Percentiles rank a stretch among this genome's conserved stretches.
Conservation (phyloP, 768 basidiomycete species). For the Mycena leptocephala region DNA sequence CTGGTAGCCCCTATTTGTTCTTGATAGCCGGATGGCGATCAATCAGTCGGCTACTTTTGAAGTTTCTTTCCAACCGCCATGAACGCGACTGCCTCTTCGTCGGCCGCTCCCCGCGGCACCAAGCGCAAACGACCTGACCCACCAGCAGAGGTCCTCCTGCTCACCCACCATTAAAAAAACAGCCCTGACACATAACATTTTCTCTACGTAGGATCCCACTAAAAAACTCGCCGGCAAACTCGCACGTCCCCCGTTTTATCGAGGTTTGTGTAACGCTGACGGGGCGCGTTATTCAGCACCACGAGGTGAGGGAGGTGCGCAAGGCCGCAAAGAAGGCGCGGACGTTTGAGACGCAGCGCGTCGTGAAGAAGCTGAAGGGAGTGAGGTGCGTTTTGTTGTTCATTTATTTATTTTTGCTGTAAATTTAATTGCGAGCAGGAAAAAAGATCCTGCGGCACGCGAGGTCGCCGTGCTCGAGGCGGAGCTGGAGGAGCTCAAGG, state of each 20-base stretch:
- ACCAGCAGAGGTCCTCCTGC: conserved; percentile 24
- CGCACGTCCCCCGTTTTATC: conserved; percentile 52
- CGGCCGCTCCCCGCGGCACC: conserved; percentile 25
- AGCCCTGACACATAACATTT: not conserved
- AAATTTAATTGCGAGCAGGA: conserved; percentile 45
- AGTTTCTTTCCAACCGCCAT: not conserved
- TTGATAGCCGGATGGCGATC: too few relatives aligned
- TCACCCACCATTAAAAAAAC: not conserved
- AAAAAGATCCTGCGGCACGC: conserved; percentile 54
- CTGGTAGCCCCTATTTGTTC: too few relatives aligned
- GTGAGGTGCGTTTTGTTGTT: conserved; percentile 67
- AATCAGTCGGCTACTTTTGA: not conserved
- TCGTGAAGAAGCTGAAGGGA: conserved; percentile 87
- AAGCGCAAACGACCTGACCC: conserved; percentile 33
- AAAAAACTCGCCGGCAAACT: conserved; percentile 69
- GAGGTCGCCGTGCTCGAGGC: conserved; percentile 68
- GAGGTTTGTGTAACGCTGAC: not conserved
- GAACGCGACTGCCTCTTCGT: conserved; percentile 8
- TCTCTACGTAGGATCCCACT: conserved; percentile 53
- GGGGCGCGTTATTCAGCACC: conserved; percentile 75
- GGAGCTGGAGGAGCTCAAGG: conserved; percentile 80
- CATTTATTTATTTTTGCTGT: not conserved
- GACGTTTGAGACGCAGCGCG: conserved; percentile 84
- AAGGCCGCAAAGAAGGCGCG: conserved; percentile 89
- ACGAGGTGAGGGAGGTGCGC: conserved; percentile 79